Percentiles rank a stretch among this genome's conserved stretches.
phyloP scores from a whole-genome alignment of 1,139 yeast species.

The Blastobotrys raffinosifermentans region DNA sequence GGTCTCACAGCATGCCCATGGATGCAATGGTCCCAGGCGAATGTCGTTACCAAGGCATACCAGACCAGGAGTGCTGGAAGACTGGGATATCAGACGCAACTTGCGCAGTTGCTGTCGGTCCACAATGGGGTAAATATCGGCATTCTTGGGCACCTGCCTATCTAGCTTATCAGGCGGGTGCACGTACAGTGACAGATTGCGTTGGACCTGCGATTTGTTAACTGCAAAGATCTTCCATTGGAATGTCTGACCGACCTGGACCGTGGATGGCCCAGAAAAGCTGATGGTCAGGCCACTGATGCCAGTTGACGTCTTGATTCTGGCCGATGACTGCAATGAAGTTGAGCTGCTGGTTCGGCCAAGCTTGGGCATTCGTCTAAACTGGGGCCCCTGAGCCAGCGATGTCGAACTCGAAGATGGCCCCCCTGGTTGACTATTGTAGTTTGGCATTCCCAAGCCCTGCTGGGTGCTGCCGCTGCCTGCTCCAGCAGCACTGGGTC shows the following conservation, averaged over 20 bases:
- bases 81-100: slow-evolving; percentile 38
- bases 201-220: slow-evolving; percentile 42
- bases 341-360: slow-evolving; percentile 11
- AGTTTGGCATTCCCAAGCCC: background rate
- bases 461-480: slow-evolving; percentile 3
- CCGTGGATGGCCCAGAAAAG: slow-evolving; percentile 57
- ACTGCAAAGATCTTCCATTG: slow-evolving; percentile 65
- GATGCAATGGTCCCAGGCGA: slow-evolving; percentile 56
- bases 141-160: slow-evolving; percentile 8
- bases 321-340: slow-evolving; percentile 10
- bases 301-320: slow-evolving; percentile 1
- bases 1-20: slow-evolving; percentile 59
- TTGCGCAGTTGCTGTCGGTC: slow-evolving; percentile 23
- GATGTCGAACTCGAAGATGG: background rate
- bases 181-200: slow-evolving; percentile 41
- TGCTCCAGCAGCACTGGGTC: background rate
- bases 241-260: slow-evolving; percentile 54
- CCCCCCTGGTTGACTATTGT: too few relatives aligned
- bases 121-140: slow-evolving; percentile 13
- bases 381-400: slow-evolving; percentile 8
- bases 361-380: slow-evolving; percentile 7
- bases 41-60: slow-evolving; percentile 62
- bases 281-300: slow-evolving; percentile 48
- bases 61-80: slow-evolving; percentile 34
- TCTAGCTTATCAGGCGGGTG: slow-evolving; percentile 22